Conservation (phyloP, 2,329 filamentous ascomycete species). For the Fusarium nelsonii region DNA sequence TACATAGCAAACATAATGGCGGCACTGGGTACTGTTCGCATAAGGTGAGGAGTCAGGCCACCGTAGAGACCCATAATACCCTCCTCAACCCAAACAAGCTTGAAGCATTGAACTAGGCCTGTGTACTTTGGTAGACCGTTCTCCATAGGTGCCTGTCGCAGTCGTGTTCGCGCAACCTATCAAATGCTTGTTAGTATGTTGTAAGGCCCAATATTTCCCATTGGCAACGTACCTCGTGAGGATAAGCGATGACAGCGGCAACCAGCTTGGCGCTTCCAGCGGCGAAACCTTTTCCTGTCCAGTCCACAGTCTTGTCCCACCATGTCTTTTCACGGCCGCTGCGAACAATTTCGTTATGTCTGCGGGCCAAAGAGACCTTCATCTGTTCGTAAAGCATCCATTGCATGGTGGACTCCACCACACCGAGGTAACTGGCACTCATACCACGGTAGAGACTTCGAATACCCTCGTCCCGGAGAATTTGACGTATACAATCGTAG, state of each 20-base stretch:
- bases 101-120: constrained; percentile 89
- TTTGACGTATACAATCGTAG: constrained; percentile 86
- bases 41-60: constrained; percentile 89
- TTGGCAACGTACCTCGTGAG: constrained; percentile 78
- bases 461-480: constrained; percentile 83
- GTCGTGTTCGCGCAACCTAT: constrained; percentile 82
- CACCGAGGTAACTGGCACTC: constrained; percentile 90
- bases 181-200: constrained; percentile 4
- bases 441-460: constrained; percentile 89
- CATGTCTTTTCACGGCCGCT: constrained; percentile 73
- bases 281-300: constrained; percentile 82
- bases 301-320: constrained; percentile 82
- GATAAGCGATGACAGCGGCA: constrained; percentile 87
- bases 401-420: constrained; percentile 89
- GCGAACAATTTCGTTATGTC: constrained; percentile 69
- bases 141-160: constrained; percentile 84
- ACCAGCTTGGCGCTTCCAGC: constrained; percentile 88
- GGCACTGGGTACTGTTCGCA: constrained; percentile 90
- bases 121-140: constrained; percentile 85
- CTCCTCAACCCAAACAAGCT: constrained; percentile 88
- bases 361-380: constrained; percentile 77
- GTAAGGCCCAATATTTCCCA: background rate
- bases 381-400: constrained; percentile 96
- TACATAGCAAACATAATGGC: constrained; percentile 98
- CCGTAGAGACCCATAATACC: constrained; percentile 89